phyloP scores from a whole-genome alignment of 768 basidiomycete species.

The Pleurotus djamor region DNA sequence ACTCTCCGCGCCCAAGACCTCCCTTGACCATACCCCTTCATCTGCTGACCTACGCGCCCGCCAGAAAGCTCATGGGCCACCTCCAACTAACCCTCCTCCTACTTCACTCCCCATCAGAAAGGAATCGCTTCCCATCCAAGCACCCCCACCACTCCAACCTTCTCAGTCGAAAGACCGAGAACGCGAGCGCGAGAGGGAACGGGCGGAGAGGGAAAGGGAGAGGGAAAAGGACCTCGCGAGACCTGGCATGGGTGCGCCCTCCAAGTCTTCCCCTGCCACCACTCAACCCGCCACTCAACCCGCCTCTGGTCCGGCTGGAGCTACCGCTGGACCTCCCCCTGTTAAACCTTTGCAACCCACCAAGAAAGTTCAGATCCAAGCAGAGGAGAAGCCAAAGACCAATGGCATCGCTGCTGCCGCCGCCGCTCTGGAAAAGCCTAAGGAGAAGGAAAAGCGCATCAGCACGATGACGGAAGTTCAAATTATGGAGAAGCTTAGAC shows the following conservation, averaged over 20 bases:
- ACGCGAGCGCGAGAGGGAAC: slow-evolving; percentile 15
- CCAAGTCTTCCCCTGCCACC: slow-evolving; percentile 46
- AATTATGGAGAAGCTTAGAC: slow-evolving; percentile 95
- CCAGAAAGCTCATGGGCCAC: slow-evolving; percentile 55
- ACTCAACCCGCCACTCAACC: slow-evolving; percentile 41
- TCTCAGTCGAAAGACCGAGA: slow-evolving; percentile 20
- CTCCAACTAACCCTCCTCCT: slow-evolving; percentile 14
- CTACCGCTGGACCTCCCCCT: slow-evolving; percentile 51
- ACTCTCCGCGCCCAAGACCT: slow-evolving; percentile 18
- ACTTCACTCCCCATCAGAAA: slow-evolving; percentile 41
- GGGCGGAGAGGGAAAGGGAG: slow-evolving; percentile 19
- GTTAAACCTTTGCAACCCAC: slow-evolving; percentile 75
- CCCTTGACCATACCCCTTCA: slow-evolving; percentile 55
- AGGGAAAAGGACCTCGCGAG: slow-evolving; percentile 31
- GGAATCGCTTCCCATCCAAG: slow-evolving; percentile 40
- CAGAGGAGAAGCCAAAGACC: slow-evolving; percentile 41
- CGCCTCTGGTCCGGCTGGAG: slow-evolving; percentile 43
- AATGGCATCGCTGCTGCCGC: slow-evolving; percentile 58
- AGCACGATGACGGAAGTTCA: slow-evolving; percentile 97
- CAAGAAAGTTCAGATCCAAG: slow-evolving; percentile 70
- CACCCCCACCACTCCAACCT: slow-evolving; percentile 24
- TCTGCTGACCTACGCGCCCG: slow-evolving; percentile 67
- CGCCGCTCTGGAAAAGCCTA: slow-evolving; percentile 72
- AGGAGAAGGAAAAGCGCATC: slow-evolving; percentile 88
- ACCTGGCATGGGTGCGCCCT: slow-evolving; percentile 33